Evolutionary conservation across 2,329 filamentous ascomycete genomes (phyloP).

Genomic region (Colletotrichum tropicale): DNA sequence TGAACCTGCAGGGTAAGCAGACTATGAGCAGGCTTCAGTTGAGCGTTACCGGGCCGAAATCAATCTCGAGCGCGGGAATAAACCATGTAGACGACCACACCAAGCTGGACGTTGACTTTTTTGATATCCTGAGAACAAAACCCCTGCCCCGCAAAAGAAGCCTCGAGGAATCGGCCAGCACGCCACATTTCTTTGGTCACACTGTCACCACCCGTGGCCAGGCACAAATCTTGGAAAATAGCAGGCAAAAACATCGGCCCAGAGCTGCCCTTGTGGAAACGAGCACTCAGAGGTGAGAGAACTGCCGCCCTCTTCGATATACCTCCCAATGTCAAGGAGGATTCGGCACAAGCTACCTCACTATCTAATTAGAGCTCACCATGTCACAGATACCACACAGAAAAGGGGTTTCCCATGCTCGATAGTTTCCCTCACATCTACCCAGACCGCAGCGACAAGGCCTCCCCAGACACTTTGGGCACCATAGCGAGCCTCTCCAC

Average conservation of each 20-base stretch:
- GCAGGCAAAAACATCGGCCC: neutral
- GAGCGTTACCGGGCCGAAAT: constrained; percentile 51
- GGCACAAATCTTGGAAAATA: constrained; percentile 11
- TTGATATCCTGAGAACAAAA: constrained; percentile 23
- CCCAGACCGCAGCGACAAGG: constrained; percentile 40
- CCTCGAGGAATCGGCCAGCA: neutral
- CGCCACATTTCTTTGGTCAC: constrained; percentile 47
- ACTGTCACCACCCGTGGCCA: constrained; percentile 34
- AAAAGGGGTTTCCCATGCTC: constrained; percentile 74
- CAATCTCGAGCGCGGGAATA: constrained; percentile 22
- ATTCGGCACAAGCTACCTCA: neutral
- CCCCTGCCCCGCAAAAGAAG: constrained; percentile 11
- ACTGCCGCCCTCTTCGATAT: neutral
- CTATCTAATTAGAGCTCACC: neutral
- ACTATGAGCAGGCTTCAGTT: constrained; percentile 78
- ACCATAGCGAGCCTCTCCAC: constrained; percentile 71
- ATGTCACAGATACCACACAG: constrained; percentile 50
- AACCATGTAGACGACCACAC: constrained; percentile 30
- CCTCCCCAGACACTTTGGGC: constrained; percentile 45
- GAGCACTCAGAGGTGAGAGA: constrained; percentile 4
- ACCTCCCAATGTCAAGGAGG: neutral
- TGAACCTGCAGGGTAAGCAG: constrained; percentile 81
- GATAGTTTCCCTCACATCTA: constrained; percentile 87
- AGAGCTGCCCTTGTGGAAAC: neutral
- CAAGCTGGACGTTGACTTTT: constrained; percentile 34